Evolutionary conservation across 768 basidiomycete genomes (phyloP).

Genomic region (Chalciporus piperatus): DNA sequence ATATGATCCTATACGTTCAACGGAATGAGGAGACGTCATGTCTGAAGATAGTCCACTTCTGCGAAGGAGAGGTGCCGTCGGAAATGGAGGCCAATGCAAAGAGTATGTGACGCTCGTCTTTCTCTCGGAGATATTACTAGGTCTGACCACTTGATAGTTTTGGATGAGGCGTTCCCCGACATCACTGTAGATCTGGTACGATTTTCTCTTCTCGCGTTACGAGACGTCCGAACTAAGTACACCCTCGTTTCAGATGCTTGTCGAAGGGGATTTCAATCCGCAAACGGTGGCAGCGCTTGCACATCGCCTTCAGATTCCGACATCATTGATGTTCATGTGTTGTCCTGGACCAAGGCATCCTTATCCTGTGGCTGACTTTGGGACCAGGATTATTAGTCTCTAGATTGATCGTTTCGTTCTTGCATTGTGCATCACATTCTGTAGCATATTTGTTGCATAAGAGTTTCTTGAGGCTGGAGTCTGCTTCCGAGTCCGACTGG

Average conservation of each 20-base stretch:
- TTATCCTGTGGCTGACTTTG: slow-evolving; percentile 46
- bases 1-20: slow-evolving; percentile 63
- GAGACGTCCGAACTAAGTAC: background rate
- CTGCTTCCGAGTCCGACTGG: no score
- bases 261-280: slow-evolving; percentile 44
- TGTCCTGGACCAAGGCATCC: slow-evolving; percentile 50
- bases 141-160: slow-evolving; percentile 29
- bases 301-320: slow-evolving; percentile 46
- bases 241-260: slow-evolving; percentile 38
- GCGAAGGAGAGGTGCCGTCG: slow-evolving; percentile 56
- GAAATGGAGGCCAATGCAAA: slow-evolving; percentile 73
- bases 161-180: slow-evolving; percentile 64
- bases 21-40: slow-evolving; percentile 69
- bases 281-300: slow-evolving; percentile 47
- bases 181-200: slow-evolving; percentile 60
- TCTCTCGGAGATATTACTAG: background rate
- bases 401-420: background rate
- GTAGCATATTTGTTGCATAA: background rate
- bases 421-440: no score
- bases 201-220: background rate
- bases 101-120: slow-evolving; percentile 34
- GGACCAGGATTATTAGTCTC: slow-evolving; percentile 45
- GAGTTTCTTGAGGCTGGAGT: no score
- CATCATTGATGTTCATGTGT: slow-evolving; percentile 60
- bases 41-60: slow-evolving; percentile 68